phyloP scores from a whole-genome alignment of 345 rosid species.

The Dimocarpus longan region DNA sequence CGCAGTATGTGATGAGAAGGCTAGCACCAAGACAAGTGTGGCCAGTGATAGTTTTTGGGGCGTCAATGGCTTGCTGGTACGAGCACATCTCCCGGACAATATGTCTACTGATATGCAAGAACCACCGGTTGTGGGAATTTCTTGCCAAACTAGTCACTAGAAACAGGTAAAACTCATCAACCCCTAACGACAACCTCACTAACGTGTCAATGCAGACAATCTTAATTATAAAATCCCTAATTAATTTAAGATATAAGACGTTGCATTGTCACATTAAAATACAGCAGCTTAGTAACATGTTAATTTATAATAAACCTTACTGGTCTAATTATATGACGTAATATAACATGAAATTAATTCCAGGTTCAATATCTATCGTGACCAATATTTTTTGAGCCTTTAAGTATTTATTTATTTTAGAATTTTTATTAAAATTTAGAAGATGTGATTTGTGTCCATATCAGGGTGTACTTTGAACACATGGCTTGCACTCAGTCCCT shows the following conservation, averaged over 20 bases:
- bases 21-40: slow-evolving; percentile 86
- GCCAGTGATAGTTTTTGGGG: slow-evolving; percentile 83
- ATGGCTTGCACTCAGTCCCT: background rate
- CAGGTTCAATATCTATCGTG: background rate
- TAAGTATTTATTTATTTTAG: background rate
- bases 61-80: slow-evolving; percentile 94
- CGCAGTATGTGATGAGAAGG: slow-evolving; percentile 80
- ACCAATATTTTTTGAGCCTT: background rate
- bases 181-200: background rate
- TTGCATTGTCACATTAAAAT: no score
- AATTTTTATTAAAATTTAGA: background rate
- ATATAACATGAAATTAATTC: background rate
- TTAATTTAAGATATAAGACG: no score
- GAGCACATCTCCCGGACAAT: slow-evolving; percentile 88
- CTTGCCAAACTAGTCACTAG: slow-evolving; percentile 71
- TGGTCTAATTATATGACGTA: no score
- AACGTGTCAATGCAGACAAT: slow-evolving; percentile 7
- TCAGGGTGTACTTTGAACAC: background rate
- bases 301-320: no score
- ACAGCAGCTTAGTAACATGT: no score
- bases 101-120: slow-evolving; percentile 84
- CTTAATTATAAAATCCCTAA: background rate
- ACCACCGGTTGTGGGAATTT: slow-evolving; percentile 88
- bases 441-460: background rate
- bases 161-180: slow-evolving; percentile 63